These are phyloP conservation scores for Clitopilus hobsonii DNA, from an alignment of 768 basidiomycete genomes.

Conservation along the genomic window DNA sequence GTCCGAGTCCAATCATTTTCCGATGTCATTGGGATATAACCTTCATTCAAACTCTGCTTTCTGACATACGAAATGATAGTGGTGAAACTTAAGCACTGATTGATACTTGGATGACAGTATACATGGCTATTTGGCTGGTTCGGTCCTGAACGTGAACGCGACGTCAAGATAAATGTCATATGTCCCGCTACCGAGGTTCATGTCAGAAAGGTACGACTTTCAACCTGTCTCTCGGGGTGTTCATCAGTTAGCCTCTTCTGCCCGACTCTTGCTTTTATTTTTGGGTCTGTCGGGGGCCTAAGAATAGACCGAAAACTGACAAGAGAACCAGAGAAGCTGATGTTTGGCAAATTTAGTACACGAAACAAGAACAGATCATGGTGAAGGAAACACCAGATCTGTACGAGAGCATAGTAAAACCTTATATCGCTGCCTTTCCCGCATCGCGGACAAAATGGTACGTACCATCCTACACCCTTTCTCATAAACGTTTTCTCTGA, in stretches of 20 bases:
- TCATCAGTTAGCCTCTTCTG: no score
- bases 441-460: slow-evolving; percentile 80
- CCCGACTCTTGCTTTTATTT: neutral
- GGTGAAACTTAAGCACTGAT: no score
- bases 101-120: slow-evolving; percentile 54
- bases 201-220: slow-evolving; percentile 75
- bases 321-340: no score
- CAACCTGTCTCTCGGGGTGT: no score
- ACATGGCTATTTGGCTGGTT: slow-evolving; percentile 78
- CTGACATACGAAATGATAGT: no score
- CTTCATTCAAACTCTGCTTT: neutral
- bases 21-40: neutral
- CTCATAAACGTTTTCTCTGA: neutral
- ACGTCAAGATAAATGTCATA: slow-evolving; percentile 81
- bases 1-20: no score
- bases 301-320: no score
- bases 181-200: slow-evolving; percentile 89
- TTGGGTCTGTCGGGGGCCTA: no score
- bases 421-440: slow-evolving; percentile 77
- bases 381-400: slow-evolving; percentile 81
- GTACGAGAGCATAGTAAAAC: slow-evolving; percentile 65
- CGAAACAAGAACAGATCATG: slow-evolving; percentile 64
- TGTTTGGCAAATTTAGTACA: slow-evolving; percentile 66
- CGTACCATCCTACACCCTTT: slow-evolving; percentile 7
- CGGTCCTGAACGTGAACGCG: slow-evolving; percentile 37